phyloP scores from a whole-genome alignment of 306 rosid genomes.

The Prunus fruticosa region DNA sequence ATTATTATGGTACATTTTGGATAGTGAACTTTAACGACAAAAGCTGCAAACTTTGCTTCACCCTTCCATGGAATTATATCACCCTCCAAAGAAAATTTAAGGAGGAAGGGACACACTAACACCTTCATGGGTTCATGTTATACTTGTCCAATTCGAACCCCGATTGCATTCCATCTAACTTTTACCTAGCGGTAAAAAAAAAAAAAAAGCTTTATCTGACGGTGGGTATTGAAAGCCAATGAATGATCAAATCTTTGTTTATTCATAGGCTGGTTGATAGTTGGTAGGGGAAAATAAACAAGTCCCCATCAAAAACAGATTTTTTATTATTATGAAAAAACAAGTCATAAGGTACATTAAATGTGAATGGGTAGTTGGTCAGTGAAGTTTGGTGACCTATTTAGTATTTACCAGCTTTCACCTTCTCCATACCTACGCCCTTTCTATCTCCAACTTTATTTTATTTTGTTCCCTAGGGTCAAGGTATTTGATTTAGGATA shows the following conservation, averaged over 20 bases:
- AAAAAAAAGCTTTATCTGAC: neutral
- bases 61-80: neutral
- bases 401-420: neutral
- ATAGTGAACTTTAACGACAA: neutral
- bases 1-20: neutral
- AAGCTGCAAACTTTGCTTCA: neutral
- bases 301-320: neutral
- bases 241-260: neutral
- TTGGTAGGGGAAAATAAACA: neutral
- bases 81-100: neutral
- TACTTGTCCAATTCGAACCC: neutral
- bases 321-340: neutral
- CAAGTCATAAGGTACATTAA: neutral
- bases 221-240: neutral
- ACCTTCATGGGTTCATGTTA: neutral
- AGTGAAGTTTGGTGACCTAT: constrained; percentile 2
- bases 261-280: neutral
- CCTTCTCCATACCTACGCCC: neutral
- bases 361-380: neutral
- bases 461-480: neutral
- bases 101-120: neutral
- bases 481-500: too few relatives aligned
- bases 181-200: neutral
- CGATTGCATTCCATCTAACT: neutral
- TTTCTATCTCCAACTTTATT: neutral